phyloP scores from a whole-genome alignment of 1,284 basidiomycete species.

The Cryptococcus depauperatus region DNA sequence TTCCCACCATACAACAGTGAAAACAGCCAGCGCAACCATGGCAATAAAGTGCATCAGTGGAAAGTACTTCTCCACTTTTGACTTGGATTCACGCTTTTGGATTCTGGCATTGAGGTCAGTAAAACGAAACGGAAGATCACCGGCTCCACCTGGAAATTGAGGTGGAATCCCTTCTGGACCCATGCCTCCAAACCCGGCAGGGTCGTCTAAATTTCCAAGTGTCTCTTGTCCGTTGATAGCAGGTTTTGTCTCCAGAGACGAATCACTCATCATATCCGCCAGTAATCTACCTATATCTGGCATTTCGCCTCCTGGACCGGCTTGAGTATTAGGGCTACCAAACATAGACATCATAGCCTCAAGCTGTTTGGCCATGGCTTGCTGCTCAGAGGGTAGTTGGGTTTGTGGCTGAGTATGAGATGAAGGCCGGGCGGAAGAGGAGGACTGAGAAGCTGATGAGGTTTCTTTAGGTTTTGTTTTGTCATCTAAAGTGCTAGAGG shows the following conservation, averaged over 20 bases:
- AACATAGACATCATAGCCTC: slow-evolving; percentile 39
- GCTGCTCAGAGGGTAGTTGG: slow-evolving; percentile 19
- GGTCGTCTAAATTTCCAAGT: slow-evolving; percentile 32
- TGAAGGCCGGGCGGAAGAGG: slow-evolving; percentile 1
- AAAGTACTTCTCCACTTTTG: slow-evolving; percentile 27
- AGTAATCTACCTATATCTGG: slow-evolving; percentile 30
- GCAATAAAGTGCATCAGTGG: slow-evolving; percentile 38
- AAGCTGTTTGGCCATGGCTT: slow-evolving; percentile 29
- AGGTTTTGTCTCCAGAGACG: not conserved
- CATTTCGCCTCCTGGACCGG: slow-evolving; percentile 12
- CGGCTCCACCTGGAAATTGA: slow-evolving; percentile 4
- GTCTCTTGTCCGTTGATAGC: slow-evolving; percentile 14
- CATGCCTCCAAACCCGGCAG: slow-evolving; percentile 23
- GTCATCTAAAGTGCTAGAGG: not conserved
- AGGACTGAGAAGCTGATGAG: slow-evolving; percentile 20
- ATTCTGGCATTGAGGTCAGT: slow-evolving; percentile 12
- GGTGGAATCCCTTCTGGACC: slow-evolving; percentile 13
- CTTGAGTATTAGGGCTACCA: slow-evolving; percentile 17
- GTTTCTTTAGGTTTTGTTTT: slow-evolving; percentile 1
- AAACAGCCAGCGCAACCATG: slow-evolving; percentile 31
- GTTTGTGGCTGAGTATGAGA: slow-evolving; percentile 4
- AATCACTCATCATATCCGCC: slow-evolving; percentile 27
- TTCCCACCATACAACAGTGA: slow-evolving; percentile 42
- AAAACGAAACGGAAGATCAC: slow-evolving; percentile 14
- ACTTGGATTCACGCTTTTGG: slow-evolving; percentile 8